These are phyloP conservation scores for Chrysosporium queenslandicum DNA, from an alignment of 2,329 filamentous ascomycete genomes.

Conservation along the genomic window DNA sequence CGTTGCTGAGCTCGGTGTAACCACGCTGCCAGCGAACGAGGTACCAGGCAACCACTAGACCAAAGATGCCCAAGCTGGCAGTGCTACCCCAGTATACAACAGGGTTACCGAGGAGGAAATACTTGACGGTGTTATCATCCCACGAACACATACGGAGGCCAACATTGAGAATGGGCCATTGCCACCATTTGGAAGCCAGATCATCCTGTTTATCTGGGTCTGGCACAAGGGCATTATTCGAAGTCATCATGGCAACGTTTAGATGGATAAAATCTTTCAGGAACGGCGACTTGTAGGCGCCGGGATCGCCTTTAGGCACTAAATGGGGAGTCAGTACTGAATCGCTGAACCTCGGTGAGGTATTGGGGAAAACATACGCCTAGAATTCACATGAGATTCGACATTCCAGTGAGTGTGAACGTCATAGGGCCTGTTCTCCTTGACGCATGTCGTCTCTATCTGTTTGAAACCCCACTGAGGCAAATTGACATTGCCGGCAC, in stretches of 20 bases:
- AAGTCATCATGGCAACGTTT: conserved; percentile 99
- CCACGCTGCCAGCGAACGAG: conserved; percentile 91
- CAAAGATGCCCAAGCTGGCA: conserved; percentile 62
- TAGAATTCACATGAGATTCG: conserved; percentile 88
- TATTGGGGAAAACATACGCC: conserved; percentile 52
- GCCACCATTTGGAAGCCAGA: conserved; percentile 92
- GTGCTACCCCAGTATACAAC: conserved; percentile 94
- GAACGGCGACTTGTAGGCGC: conserved; percentile 92
- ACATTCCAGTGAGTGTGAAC: conserved; percentile 99
- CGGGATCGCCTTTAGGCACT: conserved; percentile 83
- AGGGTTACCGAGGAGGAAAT: conserved; percentile 96
- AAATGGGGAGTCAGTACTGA: conserved; percentile 13
- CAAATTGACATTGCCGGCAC: conserved; percentile 89
- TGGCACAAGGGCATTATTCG: conserved; percentile 94
- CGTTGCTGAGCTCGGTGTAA: conserved; percentile 66
- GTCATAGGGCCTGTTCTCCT: conserved; percentile 84
- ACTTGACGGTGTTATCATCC: conserved; percentile 92
- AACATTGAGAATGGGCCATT: conserved; percentile 93
- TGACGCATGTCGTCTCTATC: conserved; percentile 92
- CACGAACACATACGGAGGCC: conserved; percentile 97
- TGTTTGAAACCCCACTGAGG: conserved; percentile 99
- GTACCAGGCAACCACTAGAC: conserved; percentile 69
- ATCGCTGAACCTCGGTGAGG: not conserved
- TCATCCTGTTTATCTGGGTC: conserved; percentile 99
- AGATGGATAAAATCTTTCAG: conserved; percentile 94